Base-by-base conservation (phyloP, 2,329 filamentous ascomycete genomes). In the Microdochium nivale region DNA sequence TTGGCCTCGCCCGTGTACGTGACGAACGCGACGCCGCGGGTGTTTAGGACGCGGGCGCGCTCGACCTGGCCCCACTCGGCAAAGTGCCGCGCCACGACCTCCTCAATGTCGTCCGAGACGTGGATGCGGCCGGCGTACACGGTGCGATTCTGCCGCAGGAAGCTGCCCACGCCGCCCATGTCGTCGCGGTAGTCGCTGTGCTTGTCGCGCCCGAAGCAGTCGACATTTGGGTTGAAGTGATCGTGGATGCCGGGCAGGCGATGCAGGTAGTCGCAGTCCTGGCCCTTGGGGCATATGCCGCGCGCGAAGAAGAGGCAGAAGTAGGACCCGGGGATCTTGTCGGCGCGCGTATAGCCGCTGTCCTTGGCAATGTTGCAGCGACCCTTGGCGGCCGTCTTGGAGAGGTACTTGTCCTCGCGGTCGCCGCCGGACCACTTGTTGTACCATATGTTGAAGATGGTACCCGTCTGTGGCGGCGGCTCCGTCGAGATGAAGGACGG, bases 401-500 rank as follows among this genome's bases (percentile, higher is more conserved):
- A 89, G 3, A 90, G 79, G 63, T 92, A 90, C 60, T 91, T 90
- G 73, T 95, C 90, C 65, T 97, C 92, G 54, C 90, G 83, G 70
- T 99, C 94, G 63, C 94, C 94, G 58, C 94, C 94, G 1, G 86
- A 87, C 91, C 92, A 97, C 71, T 96, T 97, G 74, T 96, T 96
- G 73, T 96, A 90, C 92, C 91, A 96, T 63, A 95, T 95, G 70
- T 99, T 99, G 78, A 94, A 99, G 53, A 91, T 90, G 0, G 89
- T 95, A 50, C 94, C 94, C 0, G 92, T 97, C 63, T 97, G 91
- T 1, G 89, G 88, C 16, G 91, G 90, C 3, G 88, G 87, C 61
- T 96, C 90, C 32, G 86, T 86, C 60, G 87, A 88, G 70, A 95
- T 80, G 44, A 85, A 85, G 40, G 86, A 83, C 1, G 90, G 83